Evolutionary conservation across 2,329 filamentous ascomycete species (phyloP), one percentile per base, ranked within the genome.

Genomic region (Volutella citrinella): DNA sequence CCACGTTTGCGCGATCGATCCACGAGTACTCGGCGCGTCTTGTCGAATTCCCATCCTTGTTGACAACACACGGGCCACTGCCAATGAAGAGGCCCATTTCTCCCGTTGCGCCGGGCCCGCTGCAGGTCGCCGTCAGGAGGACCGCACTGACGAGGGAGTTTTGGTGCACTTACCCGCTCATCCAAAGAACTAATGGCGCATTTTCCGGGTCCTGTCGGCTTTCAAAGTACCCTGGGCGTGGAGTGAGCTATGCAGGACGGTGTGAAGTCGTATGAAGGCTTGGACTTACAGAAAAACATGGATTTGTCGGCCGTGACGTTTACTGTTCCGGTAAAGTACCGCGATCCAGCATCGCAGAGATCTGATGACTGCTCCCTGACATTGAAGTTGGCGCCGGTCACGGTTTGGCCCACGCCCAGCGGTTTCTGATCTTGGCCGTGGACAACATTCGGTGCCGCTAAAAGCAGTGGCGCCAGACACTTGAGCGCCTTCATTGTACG

Each of bases 191-290:
- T 7, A 48, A 24, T 6, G 44, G 44, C 7, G 45, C 44, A 2
- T 27, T 48, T 13, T 39, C 27, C 5, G 44, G 44, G 1, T 34
- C 26, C 4, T 42, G 28, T 0, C 44, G 41, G 5, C 44, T 47
- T 7, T 47, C 37, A 12, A 47, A 47, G 2, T 45, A 47, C 44
- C 44, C 44, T 47, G n/a, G n/a, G n/a, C n/a, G n/a, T n/a, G n/a
- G n/a, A n/a, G n/a, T n/a, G n/a, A n/a, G n/a, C n/a, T n/a, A n/a
- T n/a, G n/a, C n/a, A n/a, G n/a, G n/a, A n/a, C n/a, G n/a, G n/a
- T n/a, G n/a, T n/a, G n/a, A n/a, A n/a, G n/a, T n/a, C n/a, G n/a
- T n/a, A n/a, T n/a, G n/a, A n/a, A n/a, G n/a, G n/a, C n/a, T n/a
- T n/a, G n/a, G n/a, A n/a, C n/a, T n/a, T n/a, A 2, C 43, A 45